These are phyloP conservation scores for Crithidia brevicula DNA, from an alignment of 208 protist genomes.

Conservation along the genomic window DNA sequence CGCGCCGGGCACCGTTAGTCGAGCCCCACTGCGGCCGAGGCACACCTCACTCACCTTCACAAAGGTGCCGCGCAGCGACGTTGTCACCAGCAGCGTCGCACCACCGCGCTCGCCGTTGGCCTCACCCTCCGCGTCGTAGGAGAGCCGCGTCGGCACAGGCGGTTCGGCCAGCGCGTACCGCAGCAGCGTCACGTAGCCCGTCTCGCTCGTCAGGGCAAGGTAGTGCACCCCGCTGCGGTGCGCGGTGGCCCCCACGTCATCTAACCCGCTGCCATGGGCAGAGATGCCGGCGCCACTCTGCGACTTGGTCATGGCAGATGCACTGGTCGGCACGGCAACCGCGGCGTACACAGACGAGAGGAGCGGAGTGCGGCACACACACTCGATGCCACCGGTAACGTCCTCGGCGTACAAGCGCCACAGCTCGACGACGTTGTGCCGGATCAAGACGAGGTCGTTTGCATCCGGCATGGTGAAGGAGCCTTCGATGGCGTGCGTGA, in stretches of 20 bases:
- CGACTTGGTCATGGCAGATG: constrained; percentile 26
- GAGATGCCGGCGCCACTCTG: constrained; percentile 1
- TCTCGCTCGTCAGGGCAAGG: constrained; percentile 95
- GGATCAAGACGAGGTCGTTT: constrained; percentile 69
- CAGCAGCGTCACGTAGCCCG: constrained; percentile 94
- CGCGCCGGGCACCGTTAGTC: constrained; percentile 95
- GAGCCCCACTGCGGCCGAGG: constrained; percentile 96
- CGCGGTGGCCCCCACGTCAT: constrained; percentile 23
- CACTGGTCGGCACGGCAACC: constrained; percentile 67
- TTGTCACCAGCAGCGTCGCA: constrained; percentile 42
- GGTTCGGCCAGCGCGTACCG: constrained; percentile 90
- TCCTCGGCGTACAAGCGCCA: constrained; percentile 65
- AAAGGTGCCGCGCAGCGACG: constrained; percentile 80
- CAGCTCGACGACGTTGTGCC: constrained; percentile 71
- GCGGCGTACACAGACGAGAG: constrained; percentile 63
- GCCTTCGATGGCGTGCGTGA: constrained; percentile 75
- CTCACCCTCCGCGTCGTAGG: constrained; percentile 22
- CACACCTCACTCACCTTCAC: constrained; percentile 96
- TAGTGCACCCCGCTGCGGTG: constrained; percentile 79
- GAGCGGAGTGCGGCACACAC: constrained; percentile 65
- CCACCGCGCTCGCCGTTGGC: not conserved
- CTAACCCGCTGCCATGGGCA: not conserved
- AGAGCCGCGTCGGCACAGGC: constrained; percentile 47
- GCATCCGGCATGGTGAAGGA: constrained; percentile 77
- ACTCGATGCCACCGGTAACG: constrained; percentile 52